A percentile compares a stretch with the other conserved stretches of the same genome.
Evolutionary conservation across 306 rosid species (phyloP).

Genomic region (Prosopis cineraria): DNA sequence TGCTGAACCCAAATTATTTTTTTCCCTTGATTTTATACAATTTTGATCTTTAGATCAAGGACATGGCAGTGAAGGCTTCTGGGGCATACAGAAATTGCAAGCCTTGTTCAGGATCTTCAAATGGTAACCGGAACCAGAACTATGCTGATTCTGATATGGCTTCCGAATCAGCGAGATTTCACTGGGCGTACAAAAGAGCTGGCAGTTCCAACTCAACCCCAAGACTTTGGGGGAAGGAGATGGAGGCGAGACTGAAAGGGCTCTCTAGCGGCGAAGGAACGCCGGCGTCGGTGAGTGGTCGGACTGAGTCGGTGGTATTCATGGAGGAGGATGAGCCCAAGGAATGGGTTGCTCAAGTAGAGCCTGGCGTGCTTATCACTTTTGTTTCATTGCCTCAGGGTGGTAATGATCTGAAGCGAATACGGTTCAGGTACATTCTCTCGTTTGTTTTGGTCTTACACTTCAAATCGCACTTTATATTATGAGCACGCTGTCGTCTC

Average conservation of each 20-base stretch:
- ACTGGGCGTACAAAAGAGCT: slow-evolving; percentile 67
- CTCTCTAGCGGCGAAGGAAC: slow-evolving; percentile 94
- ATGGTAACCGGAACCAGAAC: slow-evolving; percentile 48
- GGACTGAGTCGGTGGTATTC: slow-evolving; percentile 75
- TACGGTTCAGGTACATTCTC: slow-evolving; percentile 84
- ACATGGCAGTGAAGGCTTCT: slow-evolving; percentile 93
- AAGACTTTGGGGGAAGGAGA: slow-evolving; percentile 83
- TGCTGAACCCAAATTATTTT: background rate
- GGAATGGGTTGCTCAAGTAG: slow-evolving; percentile 98
- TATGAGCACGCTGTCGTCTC: background rate
- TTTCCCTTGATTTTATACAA: background rate
- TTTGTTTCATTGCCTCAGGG: slow-evolving; percentile 92
- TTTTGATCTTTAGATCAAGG: slow-evolving; percentile 73
- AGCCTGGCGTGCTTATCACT: slow-evolving; percentile 97
- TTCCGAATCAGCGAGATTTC: slow-evolving; percentile 84
- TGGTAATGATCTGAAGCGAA: slow-evolving; percentile 94
- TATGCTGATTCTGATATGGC: slow-evolving; percentile 74
- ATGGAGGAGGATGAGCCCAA: slow-evolving; percentile 95
- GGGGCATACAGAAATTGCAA: slow-evolving; percentile 93
- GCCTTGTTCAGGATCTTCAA: slow-evolving; percentile 85
- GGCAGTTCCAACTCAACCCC: slow-evolving; percentile 92
- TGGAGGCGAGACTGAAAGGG: slow-evolving; percentile 78
- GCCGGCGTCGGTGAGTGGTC: slow-evolving; percentile 88
- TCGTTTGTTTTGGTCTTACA: slow-evolving; percentile 29
- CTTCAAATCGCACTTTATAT: background rate